A percentile compares a stretch with the other conserved stretches of the same genome.
Evolutionary conservation across 2,329 filamentous ascomycete genomes (phyloP).

Genomic region (Aspergillus bombycis): DNA sequence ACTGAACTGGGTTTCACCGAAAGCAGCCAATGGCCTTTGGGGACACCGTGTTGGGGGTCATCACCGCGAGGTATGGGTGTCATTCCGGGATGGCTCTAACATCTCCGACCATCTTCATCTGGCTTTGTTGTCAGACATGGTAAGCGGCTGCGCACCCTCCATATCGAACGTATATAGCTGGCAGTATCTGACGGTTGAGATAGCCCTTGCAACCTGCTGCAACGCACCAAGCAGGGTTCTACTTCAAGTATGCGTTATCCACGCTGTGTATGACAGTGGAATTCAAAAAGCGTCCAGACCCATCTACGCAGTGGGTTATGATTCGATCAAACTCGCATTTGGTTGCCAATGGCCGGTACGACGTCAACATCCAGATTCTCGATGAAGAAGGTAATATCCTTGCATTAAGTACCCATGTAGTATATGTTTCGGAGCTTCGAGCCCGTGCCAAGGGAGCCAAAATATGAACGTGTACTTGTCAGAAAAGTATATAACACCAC

Average conservation of each 20-base stretch:
- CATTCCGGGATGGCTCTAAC: constrained; percentile 23
- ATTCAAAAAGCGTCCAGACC: constrained; percentile 26
- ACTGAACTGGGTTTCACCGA: constrained; percentile 25
- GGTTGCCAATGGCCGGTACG: constrained; percentile 24
- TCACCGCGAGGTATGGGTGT: constrained; percentile 27
- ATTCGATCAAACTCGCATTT: constrained; percentile 24
- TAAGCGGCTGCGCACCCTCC: constrained; percentile 3
- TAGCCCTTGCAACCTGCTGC: constrained; percentile 28
- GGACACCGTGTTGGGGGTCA: constrained; percentile 28
- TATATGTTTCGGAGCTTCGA: constrained; percentile 20
- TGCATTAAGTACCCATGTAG: constrained; percentile 27
- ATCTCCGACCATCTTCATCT: constrained; percentile 21
- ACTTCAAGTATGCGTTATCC: constrained; percentile 22
- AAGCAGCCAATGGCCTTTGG: constrained; percentile 23
- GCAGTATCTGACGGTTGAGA: neutral
- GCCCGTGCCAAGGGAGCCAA: constrained; percentile 6
- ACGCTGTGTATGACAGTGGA: constrained; percentile 28
- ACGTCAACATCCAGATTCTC: constrained; percentile 22
- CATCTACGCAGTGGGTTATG: constrained; percentile 23
- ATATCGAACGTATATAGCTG: neutral
- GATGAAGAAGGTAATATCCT: constrained; percentile 21
- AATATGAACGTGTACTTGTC: neutral
- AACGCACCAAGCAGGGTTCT: constrained; percentile 25
- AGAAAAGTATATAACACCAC: neutral
- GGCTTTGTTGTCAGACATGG: constrained; percentile 25